Percentiles rank a stretch among this genome's conserved stretches.
Conservation (phyloP, 2,329 filamentous ascomycete species). For the Beauveria sp. region DNA sequence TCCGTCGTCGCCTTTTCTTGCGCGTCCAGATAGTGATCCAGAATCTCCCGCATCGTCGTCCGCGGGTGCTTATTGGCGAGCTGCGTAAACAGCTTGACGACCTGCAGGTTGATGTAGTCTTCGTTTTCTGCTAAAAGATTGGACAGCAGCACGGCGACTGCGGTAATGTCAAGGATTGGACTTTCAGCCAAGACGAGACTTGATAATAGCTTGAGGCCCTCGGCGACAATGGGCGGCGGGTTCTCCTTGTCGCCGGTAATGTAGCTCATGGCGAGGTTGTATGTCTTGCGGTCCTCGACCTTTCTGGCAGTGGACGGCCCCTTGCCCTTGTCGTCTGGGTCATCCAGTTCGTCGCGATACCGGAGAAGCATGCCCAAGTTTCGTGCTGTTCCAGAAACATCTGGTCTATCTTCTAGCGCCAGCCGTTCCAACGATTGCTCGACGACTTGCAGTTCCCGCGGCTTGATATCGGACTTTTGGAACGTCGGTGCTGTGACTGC, state of each 20-base stretch:
- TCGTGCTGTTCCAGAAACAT: constrained; percentile 44
- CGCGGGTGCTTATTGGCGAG: constrained; percentile 55
- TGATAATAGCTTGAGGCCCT: constrained; percentile 55
- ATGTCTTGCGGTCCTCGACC: constrained; percentile 53
- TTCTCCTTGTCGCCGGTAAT: constrained; percentile 51
- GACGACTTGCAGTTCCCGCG: constrained; percentile 35
- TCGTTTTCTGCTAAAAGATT: constrained; percentile 58
- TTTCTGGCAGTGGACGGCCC: constrained; percentile 37
- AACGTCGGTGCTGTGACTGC: constrained; percentile 52
- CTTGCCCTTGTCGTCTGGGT: constrained; percentile 28
- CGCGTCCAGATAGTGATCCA: constrained; percentile 61
- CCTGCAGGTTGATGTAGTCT: constrained; percentile 64
- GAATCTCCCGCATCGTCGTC: constrained; percentile 53
- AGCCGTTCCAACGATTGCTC: constrained; percentile 41
- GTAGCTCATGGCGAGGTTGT: constrained; percentile 56
- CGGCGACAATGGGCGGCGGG: constrained; percentile 58
- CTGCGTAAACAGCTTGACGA: constrained; percentile 56
- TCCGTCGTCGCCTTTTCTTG: constrained; percentile 53
- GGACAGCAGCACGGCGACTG: constrained; percentile 55
- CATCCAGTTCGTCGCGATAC: constrained; percentile 48
- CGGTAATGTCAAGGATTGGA: constrained; percentile 57
- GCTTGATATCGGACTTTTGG: constrained; percentile 37
- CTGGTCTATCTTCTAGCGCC: constrained; percentile 26
- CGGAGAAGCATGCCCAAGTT: constrained; percentile 49
- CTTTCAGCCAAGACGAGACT: constrained; percentile 47